Base-by-base conservation (phyloP, 345 rosid genomes). In the Eutrema japonicum region DNA sequence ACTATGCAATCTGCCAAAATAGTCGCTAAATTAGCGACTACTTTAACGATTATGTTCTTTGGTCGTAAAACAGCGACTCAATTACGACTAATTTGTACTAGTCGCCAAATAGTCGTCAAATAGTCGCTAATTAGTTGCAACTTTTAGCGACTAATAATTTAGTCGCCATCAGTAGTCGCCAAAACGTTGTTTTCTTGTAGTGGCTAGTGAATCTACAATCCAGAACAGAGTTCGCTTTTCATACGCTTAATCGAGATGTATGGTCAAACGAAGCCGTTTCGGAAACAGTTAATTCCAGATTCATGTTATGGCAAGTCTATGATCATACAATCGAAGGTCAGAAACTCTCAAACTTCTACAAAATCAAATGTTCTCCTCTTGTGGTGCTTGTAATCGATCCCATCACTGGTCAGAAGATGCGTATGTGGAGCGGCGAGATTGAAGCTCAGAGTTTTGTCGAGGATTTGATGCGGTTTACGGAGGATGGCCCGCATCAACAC, bases 191-290 rank as follows among this genome's bases (percentile, higher is more conserved):
- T n/a, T n/a, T n/a, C n/a, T n/a, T n/a, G n/a, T n/a, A n/a, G n/a
- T n/a, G n/a, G n/a, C 75, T 94, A 7, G 86, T 92, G 46, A 92
- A 95, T 78, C 74, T 95, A 80, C 99, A 95, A 60, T 89, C 96
- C 4, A 81, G 75, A 4, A 86, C 78, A 68, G 93, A 89, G 69
- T 89, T 87, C 74, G 82, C 87, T 81, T 94, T 88, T 48, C 96
- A 87, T 53, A 83, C 82, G 83, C 95, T 94, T 64, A 92, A 94
- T 74, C 81, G 91, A 42, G 96, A 94, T 73, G 80, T 97, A 32
- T 92, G 97, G 99, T 89, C 90, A 37, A 84, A 95, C 80, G 92
- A 88, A 32, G 87, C 89, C 35, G 93, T 95, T 74, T 79, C 87
- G 36, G 83, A 92, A 73, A 82, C 93, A 16, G 72, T 92, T 10